phyloP scores from a whole-genome alignment of 371 early-diverging fungal genomes.

The Mortierella sp. region DNA sequence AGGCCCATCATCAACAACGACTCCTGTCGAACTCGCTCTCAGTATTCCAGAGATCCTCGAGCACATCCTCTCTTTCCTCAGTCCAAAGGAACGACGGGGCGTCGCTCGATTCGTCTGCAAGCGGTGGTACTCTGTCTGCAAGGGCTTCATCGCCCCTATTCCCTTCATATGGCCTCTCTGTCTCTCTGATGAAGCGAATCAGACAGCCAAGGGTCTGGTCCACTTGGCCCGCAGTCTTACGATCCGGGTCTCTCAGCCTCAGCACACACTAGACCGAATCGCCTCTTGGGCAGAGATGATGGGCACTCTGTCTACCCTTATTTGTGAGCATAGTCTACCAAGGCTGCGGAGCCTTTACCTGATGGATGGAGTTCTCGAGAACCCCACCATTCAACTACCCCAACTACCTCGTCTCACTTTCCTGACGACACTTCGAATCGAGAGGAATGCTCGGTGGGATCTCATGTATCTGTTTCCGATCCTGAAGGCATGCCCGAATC shows the following conservation, averaged over 20 bases:
- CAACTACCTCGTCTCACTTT: neutral
- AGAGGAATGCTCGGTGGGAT: neutral
- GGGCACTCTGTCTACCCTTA: neutral
- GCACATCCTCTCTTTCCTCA: conserved; percentile 14
- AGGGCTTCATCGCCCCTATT: neutral
- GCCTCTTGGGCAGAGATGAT: neutral
- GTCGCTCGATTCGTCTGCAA: conserved; percentile 7
- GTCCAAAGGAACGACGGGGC: neutral
- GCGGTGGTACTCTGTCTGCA: conserved; percentile 4
- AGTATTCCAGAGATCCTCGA: conserved; percentile 21
- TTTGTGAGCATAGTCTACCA: neutral
- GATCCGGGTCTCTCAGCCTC: neutral
- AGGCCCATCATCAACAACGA: neutral
- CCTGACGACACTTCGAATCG: neutral
- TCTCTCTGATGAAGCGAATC: neutral
- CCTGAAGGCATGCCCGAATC: conserved; percentile 1
- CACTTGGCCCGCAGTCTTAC: neutral
- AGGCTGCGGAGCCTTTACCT: neutral
- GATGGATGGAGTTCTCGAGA: neutral
- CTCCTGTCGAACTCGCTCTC: neutral
- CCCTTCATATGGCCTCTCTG: neutral
- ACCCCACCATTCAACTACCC: neutral
- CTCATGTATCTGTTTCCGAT: conserved; percentile 1
- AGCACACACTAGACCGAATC: neutral
- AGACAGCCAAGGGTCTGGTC: neutral